Evolutionary conservation across 257 asterid genomes (phyloP).

Genomic region (Paraleonurus japonicus): DNA sequence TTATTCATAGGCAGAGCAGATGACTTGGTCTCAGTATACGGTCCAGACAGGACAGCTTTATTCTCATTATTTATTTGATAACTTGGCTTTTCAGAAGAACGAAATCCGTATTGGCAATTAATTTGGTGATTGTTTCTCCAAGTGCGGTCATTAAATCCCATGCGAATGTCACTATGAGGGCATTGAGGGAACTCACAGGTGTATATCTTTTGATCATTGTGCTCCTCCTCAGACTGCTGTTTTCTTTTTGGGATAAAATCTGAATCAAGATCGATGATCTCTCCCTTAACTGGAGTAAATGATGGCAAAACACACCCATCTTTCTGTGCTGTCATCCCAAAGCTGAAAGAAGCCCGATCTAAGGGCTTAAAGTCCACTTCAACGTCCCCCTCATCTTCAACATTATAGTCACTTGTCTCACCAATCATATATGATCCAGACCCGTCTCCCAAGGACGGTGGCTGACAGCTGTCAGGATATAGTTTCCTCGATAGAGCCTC

Average conservation of each 20-base stretch:
- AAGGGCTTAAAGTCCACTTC: constrained; percentile 32
- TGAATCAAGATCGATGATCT: constrained; percentile 32
- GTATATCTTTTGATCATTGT: constrained; percentile 32
- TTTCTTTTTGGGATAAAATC: constrained; percentile 41
- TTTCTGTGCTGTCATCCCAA: not conserved
- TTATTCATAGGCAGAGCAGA: constrained; percentile 6
- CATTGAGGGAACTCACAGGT: constrained; percentile 46
- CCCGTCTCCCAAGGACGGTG: constrained; percentile 19
- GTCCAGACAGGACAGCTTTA: constrained; percentile 23
- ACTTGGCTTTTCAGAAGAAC: constrained; percentile 23
- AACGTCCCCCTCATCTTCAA: constrained; percentile 34
- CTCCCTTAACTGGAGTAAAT: constrained; percentile 39
- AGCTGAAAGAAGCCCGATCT: constrained; percentile 8
- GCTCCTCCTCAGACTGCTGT: constrained; percentile 26
- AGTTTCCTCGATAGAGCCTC: constrained; percentile 33
- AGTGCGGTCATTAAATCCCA: constrained; percentile 44
- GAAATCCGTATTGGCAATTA: constrained; percentile 35
- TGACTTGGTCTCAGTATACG: constrained; percentile 15
- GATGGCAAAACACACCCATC: constrained; percentile 17
- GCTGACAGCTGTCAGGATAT: constrained; percentile 30
- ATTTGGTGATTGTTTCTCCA: constrained; percentile 50
- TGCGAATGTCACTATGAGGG: constrained; percentile 38
- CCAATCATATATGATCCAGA: constrained; percentile 21
- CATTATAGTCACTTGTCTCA: constrained; percentile 38
- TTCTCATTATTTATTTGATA: constrained; percentile 32